Base-by-base conservation (phyloP, 257 asterid species). In the Solanum medicagineum region DNA sequence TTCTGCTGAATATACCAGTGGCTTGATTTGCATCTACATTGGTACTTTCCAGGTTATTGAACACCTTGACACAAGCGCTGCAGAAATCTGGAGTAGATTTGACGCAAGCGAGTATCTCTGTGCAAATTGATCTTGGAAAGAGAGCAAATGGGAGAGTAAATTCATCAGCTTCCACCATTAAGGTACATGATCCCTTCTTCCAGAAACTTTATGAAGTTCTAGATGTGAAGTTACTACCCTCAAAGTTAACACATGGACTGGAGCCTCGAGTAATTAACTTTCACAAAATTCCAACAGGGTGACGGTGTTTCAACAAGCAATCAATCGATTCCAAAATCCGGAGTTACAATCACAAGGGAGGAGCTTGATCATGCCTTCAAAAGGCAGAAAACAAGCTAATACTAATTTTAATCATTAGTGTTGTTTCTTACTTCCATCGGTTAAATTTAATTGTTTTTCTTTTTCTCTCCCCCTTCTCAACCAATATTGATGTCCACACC, bases 51-150 rank as follows among this genome's bases (percentile, higher is more conserved):
- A 97, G 99, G 96, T 88, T 97, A 91, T 86, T 97, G 90, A 92
- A 90, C 83, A 91, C 93, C 85, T 91, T 97, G 75, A 92, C 98
- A 17, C 91, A 92, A 91, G 99, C 99, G 47, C 91, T 97, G 81
- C 96, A 93, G 85, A 92, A 86, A 81, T 93, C 98, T 60, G 99
- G 99, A 56, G 93, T 97, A 42, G 97, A 97, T 87, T 90, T 95
- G 82, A 90, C 99, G 19, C 94, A 91, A 84, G 95, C 99, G 85
- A 91, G 88, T 90, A 91, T 97, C 87, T 94, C 99, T 5, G 99
- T 95, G 51, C 94, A 95, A 89, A 92, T 97, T 81, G 98, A 97
- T 88, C 93, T 97, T 20, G 99, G 98, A 47, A 95, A 94, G 89
- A 92, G 89, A 87, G 92, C 91, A 15, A 89, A 89, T 24, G 90